Conservation (phyloP, 108 stramenopile genomes). For the Nitzschia inconspicua region DNA sequence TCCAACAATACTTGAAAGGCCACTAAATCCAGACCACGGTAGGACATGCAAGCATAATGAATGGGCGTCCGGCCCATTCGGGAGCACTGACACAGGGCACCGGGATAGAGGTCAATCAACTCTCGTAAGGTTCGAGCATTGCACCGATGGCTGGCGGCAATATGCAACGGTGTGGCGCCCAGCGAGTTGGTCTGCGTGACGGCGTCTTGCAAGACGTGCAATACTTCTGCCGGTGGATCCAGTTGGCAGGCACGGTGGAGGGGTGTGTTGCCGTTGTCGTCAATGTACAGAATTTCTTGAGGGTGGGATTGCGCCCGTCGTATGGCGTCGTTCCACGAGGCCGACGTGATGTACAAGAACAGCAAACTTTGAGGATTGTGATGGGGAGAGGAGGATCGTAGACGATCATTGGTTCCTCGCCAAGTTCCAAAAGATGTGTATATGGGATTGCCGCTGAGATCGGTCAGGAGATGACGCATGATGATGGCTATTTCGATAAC, state of each 20-base stretch:
- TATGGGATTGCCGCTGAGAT: conserved; percentile 29
- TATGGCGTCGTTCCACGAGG: conserved; percentile 30
- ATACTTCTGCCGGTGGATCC: conserved; percentile 49
- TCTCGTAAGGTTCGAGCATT: conserved; percentile 20
- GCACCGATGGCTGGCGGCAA: conserved; percentile 35
- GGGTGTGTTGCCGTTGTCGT: conserved; percentile 53
- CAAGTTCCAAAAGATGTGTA: background rate
- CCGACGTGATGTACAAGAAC: conserved; percentile 16
- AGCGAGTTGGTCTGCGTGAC: conserved; percentile 15
- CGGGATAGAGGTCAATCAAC: conserved; percentile 24
- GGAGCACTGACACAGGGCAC: conserved; percentile 9
- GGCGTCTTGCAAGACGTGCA: conserved; percentile 38
- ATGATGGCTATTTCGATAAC: background rate
- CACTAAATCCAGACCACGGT: conserved; percentile 38
- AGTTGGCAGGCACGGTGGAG: conserved; percentile 57
- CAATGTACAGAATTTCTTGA: conserved; percentile 26
- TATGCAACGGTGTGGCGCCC: conserved; percentile 33
- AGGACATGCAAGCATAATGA: conserved; percentile 45
- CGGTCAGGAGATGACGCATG: conserved; percentile 26
- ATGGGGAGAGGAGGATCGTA: background rate
- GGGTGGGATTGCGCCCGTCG: conserved; percentile 31
- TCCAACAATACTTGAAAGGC: conserved; percentile 40
- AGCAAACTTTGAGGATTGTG: conserved; percentile 12
- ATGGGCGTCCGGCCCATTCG: conserved; percentile 34
- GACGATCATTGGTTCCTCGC: conserved; percentile 1